Percentiles rank a stretch among this genome's conserved stretches.
Conservation (phyloP, 129 eudicot genomes). For the Saussurea involucrata region DNA sequence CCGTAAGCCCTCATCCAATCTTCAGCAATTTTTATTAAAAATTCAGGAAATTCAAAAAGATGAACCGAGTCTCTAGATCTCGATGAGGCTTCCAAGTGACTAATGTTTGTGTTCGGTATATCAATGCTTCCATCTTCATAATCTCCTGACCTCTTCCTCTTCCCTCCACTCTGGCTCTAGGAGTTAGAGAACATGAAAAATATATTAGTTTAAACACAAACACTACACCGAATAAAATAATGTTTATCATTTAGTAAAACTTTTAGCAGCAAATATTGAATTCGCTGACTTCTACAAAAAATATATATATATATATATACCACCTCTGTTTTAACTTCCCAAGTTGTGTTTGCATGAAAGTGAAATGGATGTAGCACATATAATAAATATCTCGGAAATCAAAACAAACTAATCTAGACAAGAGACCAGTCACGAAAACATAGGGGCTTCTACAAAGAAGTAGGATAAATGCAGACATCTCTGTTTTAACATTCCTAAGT, state of each 20-base stretch:
- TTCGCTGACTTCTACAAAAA: neutral
- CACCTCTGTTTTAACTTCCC: neutral
- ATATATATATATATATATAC: neutral
- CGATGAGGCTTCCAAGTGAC: neutral
- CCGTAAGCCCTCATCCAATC: neutral
- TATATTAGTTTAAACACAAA: neutral
- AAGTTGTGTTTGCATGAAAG: neutral
- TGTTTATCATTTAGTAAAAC: neutral
- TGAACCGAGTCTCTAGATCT: neutral
- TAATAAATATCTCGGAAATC: neutral
- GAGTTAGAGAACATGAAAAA: neutral
- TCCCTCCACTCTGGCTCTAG: neutral
- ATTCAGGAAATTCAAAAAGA: neutral
- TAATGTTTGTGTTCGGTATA: neutral
- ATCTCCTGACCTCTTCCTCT: neutral
- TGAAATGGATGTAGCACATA: neutral
- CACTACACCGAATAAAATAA: neutral
- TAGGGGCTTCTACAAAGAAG: neutral
- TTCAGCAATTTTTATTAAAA: neutral
- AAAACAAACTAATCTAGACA: neutral
- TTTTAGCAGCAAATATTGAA: neutral
- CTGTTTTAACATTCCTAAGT: neutral
- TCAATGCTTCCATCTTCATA: neutral
- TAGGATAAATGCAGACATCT: neutral
- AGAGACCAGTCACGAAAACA: neutral